Evolutionary conservation across 768 basidiomycete species (phyloP).

Genomic region (Rhodotorula taiwanensis): DNA sequence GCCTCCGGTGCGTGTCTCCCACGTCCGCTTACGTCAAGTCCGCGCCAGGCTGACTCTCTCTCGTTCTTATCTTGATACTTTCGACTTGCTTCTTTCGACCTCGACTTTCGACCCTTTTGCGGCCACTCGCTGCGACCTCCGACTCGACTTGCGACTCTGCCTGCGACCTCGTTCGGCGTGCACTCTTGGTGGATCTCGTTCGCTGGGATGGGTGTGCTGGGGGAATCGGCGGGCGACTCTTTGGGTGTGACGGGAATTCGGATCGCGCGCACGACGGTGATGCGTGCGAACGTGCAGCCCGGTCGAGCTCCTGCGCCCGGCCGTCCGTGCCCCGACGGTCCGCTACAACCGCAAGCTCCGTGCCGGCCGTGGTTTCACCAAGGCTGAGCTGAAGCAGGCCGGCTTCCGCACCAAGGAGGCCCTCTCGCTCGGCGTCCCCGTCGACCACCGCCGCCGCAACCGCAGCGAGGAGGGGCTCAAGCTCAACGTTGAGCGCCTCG

Average conservation of each 20-base stretch:
- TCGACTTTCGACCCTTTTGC: too few relatives aligned
- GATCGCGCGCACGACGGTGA: too few relatives aligned
- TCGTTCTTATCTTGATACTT: too few relatives aligned
- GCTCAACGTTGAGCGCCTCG: constrained; percentile 80
- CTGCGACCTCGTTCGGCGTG: not conserved
- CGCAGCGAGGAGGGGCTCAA: constrained; percentile 93
- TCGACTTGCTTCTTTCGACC: too few relatives aligned
- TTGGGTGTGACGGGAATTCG: too few relatives aligned
- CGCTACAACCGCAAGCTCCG: constrained; percentile 98
- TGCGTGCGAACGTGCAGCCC: constrained; percentile 38
- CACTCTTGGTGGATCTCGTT: too few relatives aligned
- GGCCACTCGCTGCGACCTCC: not conserved
- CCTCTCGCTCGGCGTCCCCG: constrained; percentile 81
- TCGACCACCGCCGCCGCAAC: constrained; percentile 95
- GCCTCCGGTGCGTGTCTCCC: constrained; percentile 75
- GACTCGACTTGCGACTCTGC: not conserved
- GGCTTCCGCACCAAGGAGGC: constrained; percentile 92
- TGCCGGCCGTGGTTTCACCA: constrained; percentile 92
- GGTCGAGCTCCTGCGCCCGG: constrained; percentile 76
- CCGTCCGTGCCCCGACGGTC: constrained; percentile 90
- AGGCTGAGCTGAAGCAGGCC: constrained; percentile 89
- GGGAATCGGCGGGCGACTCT: too few relatives aligned
- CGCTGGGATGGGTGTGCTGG: too few relatives aligned
- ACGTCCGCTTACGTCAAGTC: too few relatives aligned
- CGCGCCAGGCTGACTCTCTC: too few relatives aligned